Base-by-base conservation (phyloP, 2,329 filamentous ascomycete genomes). In the Fonsecaea multimorphosa region DNA sequence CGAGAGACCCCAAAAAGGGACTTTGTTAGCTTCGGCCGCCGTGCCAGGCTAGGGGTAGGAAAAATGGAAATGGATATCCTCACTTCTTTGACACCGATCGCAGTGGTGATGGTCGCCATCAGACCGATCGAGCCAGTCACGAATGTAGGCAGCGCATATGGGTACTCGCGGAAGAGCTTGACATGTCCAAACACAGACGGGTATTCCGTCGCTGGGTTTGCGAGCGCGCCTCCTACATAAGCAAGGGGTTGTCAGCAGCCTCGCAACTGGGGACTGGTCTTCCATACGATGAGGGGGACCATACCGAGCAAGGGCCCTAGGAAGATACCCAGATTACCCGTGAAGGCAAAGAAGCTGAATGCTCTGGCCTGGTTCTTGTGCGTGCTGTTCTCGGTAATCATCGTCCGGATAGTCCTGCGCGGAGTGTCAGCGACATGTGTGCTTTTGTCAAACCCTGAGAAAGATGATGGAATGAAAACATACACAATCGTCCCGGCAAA, bases 291-390 rank as follows among this genome's bases (percentile, higher is more conserved):
- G 3, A 31, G 40, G 31, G n/a, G 32, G 11, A 24, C 22, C 61
- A n/a, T 61, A 67, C 65, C 81, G 22, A 92, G 73, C 8, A 91
- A 72, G 2, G 91, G 90, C 0, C 91, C 91, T 1, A 92, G 32
- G 64, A 92, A 87, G 52, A 94, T 87, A 3, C 91, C 91, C 8
- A 93, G 24, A 70, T 94, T 94, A 3, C 87, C 87, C 0, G 85
- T 82, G 73, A 94, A 91, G 9, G 90, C 89, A 74, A 93, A 93
- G 81, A 87, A 90, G 73, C 88, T 88, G 73, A 93, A 95, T 0
- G 89, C 87, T 31, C 83, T 80, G 0, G 91, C 91, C 76, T 93
- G 91, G 0, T 88, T 93, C 68, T 85, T 83, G 4, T 84, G 78
- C 0, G 88, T 91, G 75, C 87, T 89, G 70, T 88, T 86, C 77